Conservation (phyloP, 2,329 filamentous ascomycete genomes). For the Penicillium crustosum region DNA sequence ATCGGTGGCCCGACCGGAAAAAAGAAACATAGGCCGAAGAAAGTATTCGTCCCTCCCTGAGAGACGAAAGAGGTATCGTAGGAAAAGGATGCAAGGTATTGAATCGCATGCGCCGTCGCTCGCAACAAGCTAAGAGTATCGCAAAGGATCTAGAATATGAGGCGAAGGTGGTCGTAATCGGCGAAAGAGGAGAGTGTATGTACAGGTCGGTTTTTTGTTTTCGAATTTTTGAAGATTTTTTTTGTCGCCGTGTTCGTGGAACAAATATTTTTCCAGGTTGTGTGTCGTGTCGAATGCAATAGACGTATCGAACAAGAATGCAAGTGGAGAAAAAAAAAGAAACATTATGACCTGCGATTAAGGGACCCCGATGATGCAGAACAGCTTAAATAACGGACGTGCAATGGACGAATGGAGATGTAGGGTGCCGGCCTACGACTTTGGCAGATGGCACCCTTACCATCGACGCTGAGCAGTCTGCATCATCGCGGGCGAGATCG, state of each 20-base stretch:
- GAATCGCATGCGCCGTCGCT: conserved; percentile 45
- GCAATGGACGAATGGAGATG: conserved; percentile 33
- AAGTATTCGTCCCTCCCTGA: conserved; percentile 37
- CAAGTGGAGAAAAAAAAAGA: conserved; percentile 24
- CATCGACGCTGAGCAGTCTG: conserved; percentile 51
- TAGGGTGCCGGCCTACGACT: conserved; percentile 24
- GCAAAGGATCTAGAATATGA: conserved; percentile 34
- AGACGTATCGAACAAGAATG: conserved; percentile 32
- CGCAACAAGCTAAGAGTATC: conserved; percentile 40
- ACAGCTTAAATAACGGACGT: conserved; percentile 30
- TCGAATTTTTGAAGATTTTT: conserved; percentile 29
- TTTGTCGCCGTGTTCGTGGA: conserved; percentile 29
- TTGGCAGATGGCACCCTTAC: conserved; percentile 31
- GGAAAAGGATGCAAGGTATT: conserved; percentile 36
- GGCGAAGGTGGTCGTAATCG: conserved; percentile 38
- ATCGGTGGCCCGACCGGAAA: conserved; percentile 34
- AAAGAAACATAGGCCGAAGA: conserved; percentile 27
- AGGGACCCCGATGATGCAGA: conserved; percentile 40
- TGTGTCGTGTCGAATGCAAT: conserved; percentile 32
- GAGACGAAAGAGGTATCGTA: conserved; percentile 40
- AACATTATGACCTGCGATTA: conserved; percentile 40
- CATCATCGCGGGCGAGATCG: conserved; percentile 64
- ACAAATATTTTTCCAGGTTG: conserved; percentile 29
- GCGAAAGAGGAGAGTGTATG: conserved; percentile 32
- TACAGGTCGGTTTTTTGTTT: conserved; percentile 36